These are phyloP conservation scores for Dryadomyces sulphureus DNA, from an alignment of 2,329 filamentous ascomycete genomes.

Conservation along the genomic window DNA sequence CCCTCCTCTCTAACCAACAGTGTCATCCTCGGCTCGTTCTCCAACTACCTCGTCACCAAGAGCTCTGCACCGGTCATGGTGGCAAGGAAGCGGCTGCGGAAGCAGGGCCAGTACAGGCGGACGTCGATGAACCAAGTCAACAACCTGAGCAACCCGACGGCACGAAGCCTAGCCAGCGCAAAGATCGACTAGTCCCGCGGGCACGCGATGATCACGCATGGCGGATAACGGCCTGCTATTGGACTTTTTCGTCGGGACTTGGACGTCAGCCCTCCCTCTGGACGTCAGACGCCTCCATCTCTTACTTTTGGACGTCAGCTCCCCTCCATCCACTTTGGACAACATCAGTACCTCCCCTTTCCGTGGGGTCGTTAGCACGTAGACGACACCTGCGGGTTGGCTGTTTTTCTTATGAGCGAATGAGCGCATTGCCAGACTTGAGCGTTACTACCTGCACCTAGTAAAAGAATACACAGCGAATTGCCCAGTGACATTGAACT, in stretches of 20 bases:
- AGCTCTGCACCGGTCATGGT: slow-evolving; percentile 97
- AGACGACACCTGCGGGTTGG: too few species aligned
- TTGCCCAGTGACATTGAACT: neutral
- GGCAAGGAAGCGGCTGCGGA: slow-evolving; percentile 74
- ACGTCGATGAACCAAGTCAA: slow-evolving; percentile 62
- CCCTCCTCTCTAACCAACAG: slow-evolving; percentile 25
- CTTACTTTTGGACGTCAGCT: neutral
- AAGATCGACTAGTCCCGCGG: slow-evolving; percentile 65
- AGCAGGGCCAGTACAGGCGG: slow-evolving; percentile 69
- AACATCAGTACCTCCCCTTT: too few species aligned
- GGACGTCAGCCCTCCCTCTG: too few species aligned
- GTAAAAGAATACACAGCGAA: neutral
- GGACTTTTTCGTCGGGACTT: too few species aligned
- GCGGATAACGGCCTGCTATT: too few species aligned
- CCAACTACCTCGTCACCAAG: slow-evolving; percentile 93
- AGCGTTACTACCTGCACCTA: neutral
- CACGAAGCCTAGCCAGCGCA: slow-evolving; percentile 52
- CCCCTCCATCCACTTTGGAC: too few species aligned
- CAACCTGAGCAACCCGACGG: slow-evolving; percentile 58
- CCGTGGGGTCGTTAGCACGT: too few species aligned
- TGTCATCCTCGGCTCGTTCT: slow-evolving; percentile 89
- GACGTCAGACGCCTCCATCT: neutral
- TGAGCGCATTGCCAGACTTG: neutral
- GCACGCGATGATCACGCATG: too few species aligned
- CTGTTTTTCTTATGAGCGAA: neutral